Percentiles rank a stretch among this genome's conserved stretches.
Evolutionary conservation across 352 stramenopile genomes (phyloP).

Genomic region (Pythium folliculosum): DNA sequence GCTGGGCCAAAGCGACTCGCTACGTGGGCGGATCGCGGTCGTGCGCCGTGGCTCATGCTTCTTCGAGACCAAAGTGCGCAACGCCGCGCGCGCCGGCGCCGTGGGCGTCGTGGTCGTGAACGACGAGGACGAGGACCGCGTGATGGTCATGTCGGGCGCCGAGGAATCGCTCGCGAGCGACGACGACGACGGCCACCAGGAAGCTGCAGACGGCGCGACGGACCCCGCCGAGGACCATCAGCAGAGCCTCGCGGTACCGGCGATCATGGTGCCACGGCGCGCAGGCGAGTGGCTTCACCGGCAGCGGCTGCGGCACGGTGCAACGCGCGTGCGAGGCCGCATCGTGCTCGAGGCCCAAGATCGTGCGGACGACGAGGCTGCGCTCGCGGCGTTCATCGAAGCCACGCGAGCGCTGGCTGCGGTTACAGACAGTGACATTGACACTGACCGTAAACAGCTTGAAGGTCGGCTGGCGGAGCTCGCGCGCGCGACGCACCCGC

Average conservation of each 20-base stretch:
- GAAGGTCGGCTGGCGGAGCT: background rate
- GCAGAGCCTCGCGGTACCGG: slow-evolving; percentile 40
- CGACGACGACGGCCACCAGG: slow-evolving; percentile 16
- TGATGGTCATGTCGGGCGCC: slow-evolving; percentile 81
- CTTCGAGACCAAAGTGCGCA: slow-evolving; percentile 73
- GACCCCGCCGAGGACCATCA: background rate
- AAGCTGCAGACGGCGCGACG: background rate
- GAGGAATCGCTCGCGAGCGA: slow-evolving; percentile 12
- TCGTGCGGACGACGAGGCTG: slow-evolving; percentile 14
- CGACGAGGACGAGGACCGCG: slow-evolving; percentile 53
- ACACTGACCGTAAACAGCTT: background rate
- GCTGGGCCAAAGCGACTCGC: slow-evolving; percentile 30
- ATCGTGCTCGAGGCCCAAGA: slow-evolving; percentile 47
- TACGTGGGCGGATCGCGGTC: slow-evolving; percentile 55
- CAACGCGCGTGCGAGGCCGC: slow-evolving; percentile 26
- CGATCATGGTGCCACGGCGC: slow-evolving; percentile 66
- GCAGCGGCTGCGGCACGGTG: slow-evolving; percentile 9
- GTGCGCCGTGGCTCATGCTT: slow-evolving; percentile 61
- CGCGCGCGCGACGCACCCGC: slow-evolving; percentile 35
- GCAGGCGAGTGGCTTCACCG: slow-evolving; percentile 59
- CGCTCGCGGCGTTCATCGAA: background rate
- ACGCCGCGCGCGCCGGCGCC: slow-evolving; percentile 48
- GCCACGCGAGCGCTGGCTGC: slow-evolving; percentile 6
- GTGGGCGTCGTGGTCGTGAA: slow-evolving; percentile 67
- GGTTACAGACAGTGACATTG: slow-evolving; percentile 14